Evolutionary conservation across 768 basidiomycete species (phyloP), one percentile per base, ranked within the genome.

Genomic region (Leccinellum rugosiceps): DNA sequence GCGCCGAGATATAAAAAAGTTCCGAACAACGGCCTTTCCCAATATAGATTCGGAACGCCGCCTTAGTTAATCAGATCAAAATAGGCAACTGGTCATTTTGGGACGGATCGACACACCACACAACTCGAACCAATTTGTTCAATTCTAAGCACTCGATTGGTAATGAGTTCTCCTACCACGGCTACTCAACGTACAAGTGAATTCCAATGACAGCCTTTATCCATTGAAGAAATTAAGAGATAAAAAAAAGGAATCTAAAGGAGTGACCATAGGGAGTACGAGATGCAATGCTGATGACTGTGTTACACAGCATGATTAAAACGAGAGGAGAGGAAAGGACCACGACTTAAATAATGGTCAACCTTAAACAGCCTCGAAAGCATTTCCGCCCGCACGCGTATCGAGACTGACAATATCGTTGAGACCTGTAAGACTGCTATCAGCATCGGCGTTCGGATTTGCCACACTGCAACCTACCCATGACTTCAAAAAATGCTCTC

Each of bases 401-500:
- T 87, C 86, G 15, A 87, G 75, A 34, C 77, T 72, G 25, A 83
- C 69, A 10, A 86, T 74, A 13, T 84, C 80, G 35, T 77, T 72
- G 5, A 88, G 74, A 56, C 85, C 83, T 83, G 57, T 11, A 17
- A 26, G 43, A 45, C 19, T 41, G 3, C 21, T 26, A 23, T 61
- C 1, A 59, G 21, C 4, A 41, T 19, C 23, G 28, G 13, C 4
- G 0, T 11, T 32, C 10, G 10, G 4, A 25, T 56, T n/a, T 15
- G 3, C 48, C 47, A 14, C 46, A 44, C 2, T 25, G 32, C 43
- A 13, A 64, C 78, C 47, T 68, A 85, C 85, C 86, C 86, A 89
- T 86, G 52, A 88, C 84, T 65, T 86, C 81, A 69, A 90, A 90
- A 78, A 90, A 90, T 45, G 81, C 78, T 66, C 85, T 86, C 8